These are phyloP conservation scores for Nemania sp. DNA, from an alignment of 2,329 filamentous ascomycete genomes.

Conservation along the genomic window DNA sequence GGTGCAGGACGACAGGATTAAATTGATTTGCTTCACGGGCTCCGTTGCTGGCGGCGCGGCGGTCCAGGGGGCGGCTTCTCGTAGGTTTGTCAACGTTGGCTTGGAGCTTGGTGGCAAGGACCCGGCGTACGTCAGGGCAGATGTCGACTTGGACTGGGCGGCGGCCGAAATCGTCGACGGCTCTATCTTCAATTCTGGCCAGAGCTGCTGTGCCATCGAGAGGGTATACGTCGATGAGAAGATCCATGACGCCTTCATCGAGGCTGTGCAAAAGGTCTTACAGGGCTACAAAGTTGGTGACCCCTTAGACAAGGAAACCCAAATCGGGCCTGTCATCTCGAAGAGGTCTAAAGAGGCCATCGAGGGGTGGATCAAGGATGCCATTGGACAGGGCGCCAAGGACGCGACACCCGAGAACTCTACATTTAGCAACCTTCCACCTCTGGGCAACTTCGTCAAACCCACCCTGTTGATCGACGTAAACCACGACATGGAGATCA, in stretches of 20 bases:
- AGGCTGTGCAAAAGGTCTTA: constrained; percentile 78
- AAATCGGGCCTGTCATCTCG: constrained; percentile 88
- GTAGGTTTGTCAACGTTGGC: constrained; percentile 82
- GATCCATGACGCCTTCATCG: constrained; percentile 82
- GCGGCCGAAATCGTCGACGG: constrained; percentile 95
- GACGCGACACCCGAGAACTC: constrained; percentile 83
- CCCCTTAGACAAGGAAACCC: constrained; percentile 76
- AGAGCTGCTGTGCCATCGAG: constrained; percentile 94
- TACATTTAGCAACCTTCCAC: constrained; percentile 71
- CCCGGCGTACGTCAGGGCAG: constrained; percentile 82
- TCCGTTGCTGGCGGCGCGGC: constrained; percentile 86
- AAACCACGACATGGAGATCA: constrained; percentile 81
- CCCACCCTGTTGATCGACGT: constrained; percentile 82
- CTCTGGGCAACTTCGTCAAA: constrained; percentile 85
- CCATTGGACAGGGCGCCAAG: constrained; percentile 79
- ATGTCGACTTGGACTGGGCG: constrained; percentile 88
- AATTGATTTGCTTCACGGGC: constrained; percentile 89
- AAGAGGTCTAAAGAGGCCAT: constrained; percentile 77
- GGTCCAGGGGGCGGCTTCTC: constrained; percentile 82
- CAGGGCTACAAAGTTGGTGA: constrained; percentile 86
- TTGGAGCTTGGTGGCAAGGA: constrained; percentile 95
- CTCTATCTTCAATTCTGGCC: constrained; percentile 97
- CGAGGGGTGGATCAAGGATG: constrained; percentile 78
- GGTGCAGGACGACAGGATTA: constrained; percentile 75
- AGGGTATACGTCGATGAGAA: constrained; percentile 87